phyloP scores from a whole-genome alignment of 176 grass and related monocot genomes.

The Rhipidocladum racemiflorum region DNA sequence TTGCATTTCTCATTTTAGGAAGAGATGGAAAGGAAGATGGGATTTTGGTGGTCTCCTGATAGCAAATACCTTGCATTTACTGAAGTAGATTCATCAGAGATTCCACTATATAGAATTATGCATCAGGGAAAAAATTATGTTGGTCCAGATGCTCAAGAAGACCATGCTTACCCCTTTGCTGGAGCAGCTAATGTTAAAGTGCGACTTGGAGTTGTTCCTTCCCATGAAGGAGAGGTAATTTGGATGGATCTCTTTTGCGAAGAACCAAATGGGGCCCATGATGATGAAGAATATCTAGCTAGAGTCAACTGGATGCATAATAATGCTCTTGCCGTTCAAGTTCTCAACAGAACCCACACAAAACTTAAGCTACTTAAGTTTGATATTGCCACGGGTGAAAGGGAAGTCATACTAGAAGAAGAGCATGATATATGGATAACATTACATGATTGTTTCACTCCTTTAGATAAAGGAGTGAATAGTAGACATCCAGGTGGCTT shows the following conservation, averaged over 20 bases:
- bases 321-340: slow-evolving; percentile 81
- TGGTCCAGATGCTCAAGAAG: slow-evolving; percentile 85
- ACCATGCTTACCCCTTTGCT: slow-evolving; percentile 94
- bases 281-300: slow-evolving; percentile 90
- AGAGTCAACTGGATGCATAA: slow-evolving; percentile 93
- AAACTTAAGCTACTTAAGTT: slow-evolving; percentile 90
- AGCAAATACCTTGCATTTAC: slow-evolving; percentile 84
- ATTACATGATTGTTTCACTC: slow-evolving; percentile 94
- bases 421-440: slow-evolving; percentile 76
- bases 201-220: slow-evolving; percentile 74
- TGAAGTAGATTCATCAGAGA: slow-evolving; percentile 90
- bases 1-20: slow-evolving; percentile 59
- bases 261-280: slow-evolving; percentile 34
- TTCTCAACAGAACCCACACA: slow-evolving; percentile 82
- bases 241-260: slow-evolving; percentile 98
- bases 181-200: slow-evolving; percentile 92
- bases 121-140: slow-evolving; percentile 92
- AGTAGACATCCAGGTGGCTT: slow-evolving; percentile 66
- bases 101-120: slow-evolving; percentile 97
- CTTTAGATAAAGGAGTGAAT: slow-evolving; percentile 71
- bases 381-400: slow-evolving; percentile 69
- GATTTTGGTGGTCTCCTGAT: slow-evolving; percentile 99
- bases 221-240: slow-evolving; percentile 65
- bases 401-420: slow-evolving; percentile 70
- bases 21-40: slow-evolving; percentile 99